Evolutionary conservation across 768 basidiomycete genomes (phyloP).

Genomic region (Leccinum incarnatum): DNA sequence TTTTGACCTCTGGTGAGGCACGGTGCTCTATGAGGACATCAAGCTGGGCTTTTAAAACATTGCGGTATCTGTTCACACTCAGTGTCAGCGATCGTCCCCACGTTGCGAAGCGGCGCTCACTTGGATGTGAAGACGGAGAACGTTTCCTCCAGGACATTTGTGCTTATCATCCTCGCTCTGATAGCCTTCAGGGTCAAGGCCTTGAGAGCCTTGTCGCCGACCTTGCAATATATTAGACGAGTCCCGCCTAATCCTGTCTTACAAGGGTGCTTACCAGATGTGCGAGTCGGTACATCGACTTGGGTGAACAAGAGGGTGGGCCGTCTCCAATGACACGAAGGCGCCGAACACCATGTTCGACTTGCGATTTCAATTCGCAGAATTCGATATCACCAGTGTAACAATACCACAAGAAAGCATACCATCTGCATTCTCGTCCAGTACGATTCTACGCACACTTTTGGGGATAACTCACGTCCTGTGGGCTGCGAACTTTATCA

Average conservation of each 20-base stretch:
- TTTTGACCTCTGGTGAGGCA: constrained; percentile 13
- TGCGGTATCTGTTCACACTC: constrained; percentile 11
- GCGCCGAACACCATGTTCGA: not conserved
- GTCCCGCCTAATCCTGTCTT: not conserved
- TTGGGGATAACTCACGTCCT: constrained; percentile 9
- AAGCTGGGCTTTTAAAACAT: constrained; percentile 20
- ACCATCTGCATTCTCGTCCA: constrained; percentile 18
- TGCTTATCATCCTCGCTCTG: constrained; percentile 8
- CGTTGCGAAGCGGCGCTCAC: constrained; percentile 3
- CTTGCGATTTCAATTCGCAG: constrained; percentile 7
- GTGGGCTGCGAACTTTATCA: constrained; percentile 16
- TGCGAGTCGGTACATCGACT: constrained; percentile 38
- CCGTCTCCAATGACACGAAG: not conserved
- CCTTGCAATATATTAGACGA: not conserved
- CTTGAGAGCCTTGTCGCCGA: constrained; percentile 20
- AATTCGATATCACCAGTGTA: constrained; percentile 23
- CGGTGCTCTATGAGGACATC: constrained; percentile 7
- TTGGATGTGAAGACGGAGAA: constrained; percentile 32
- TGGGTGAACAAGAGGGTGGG: constrained; percentile 30
- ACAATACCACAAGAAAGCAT: constrained; percentile 25
- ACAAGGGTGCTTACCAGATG: constrained; percentile 23
- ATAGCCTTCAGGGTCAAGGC: constrained; percentile 20
- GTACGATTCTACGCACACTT: not conserved
- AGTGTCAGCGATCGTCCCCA: not conserved
- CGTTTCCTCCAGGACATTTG: constrained; percentile 25